Conservation (phyloP, 371 early-diverging fungal genomes). For the Rhizopus stolonifer region DNA sequence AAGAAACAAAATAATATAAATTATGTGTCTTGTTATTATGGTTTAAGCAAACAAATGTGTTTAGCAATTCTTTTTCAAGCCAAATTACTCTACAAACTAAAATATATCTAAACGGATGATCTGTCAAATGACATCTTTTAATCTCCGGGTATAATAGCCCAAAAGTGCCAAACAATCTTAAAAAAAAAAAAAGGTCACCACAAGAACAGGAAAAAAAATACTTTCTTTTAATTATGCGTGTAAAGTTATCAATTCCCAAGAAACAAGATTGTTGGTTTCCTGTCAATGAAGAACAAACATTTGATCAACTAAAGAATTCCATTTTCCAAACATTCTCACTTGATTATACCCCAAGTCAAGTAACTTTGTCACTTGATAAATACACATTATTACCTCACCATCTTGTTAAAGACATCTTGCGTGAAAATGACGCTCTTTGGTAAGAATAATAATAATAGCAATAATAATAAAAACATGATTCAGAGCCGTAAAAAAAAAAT, state of each 20-base stretch:
- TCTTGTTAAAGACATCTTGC: slow-evolving; percentile 6
- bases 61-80: too few relatives aligned
- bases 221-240: not conserved
- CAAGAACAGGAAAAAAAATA: not conserved
- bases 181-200: not conserved
- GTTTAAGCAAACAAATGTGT: too few relatives aligned
- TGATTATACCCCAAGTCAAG: not conserved
- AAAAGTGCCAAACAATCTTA: too few relatives aligned
- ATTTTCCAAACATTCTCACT: slow-evolving; percentile 9
- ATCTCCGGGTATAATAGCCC: too few relatives aligned
- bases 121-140: too few relatives aligned
- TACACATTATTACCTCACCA: slow-evolving; percentile 13
- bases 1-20: too few relatives aligned
- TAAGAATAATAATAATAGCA: too few relatives aligned
- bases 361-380: slow-evolving; percentile 12
- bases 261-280: slow-evolving; percentile 11
- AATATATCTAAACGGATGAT: too few relatives aligned
- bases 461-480: too few relatives aligned
- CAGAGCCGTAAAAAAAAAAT: too few relatives aligned
- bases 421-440: slow-evolving; percentile 15
- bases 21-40: too few relatives aligned
- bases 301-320: slow-evolving; percentile 7
- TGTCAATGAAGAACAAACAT: slow-evolving; percentile 1
- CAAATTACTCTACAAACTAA: too few relatives aligned
- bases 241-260: not conserved